Evolutionary conservation across 2,329 filamentous ascomycete genomes (phyloP), one percentile per base, ranked within the genome.

Genomic region (Hymenoscyphus infarciens): DNA sequence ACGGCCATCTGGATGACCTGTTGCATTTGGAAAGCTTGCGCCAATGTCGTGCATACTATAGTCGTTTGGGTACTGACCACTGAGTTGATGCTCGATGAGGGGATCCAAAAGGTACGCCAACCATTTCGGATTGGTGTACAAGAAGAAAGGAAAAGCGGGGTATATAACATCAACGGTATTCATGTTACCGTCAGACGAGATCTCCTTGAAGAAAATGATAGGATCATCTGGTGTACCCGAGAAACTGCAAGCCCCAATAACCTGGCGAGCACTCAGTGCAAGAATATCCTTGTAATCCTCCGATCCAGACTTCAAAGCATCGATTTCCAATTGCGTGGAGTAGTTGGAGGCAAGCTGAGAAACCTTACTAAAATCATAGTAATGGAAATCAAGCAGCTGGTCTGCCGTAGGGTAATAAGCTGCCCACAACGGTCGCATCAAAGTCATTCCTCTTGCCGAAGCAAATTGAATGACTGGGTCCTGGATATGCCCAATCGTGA

Each of bases 121-220:
- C 90, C 90, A 94, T 63, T 85, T 81, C 2, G 91, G 91, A 69
- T 93, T 92, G 19, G 90, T 92, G 73, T 94, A 95, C 22, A 94
- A 75, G 79, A 94, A 94, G 80, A 94, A 95, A 0, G 91, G 90
- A 75, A 92, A 93, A 0, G 90, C 83, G 0, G 91, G 91, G 78
- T 92, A 95, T 69, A 96, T 94, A 62, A 96, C 90, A 77, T 94
- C 90, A 11, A 95, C 89, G 0, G 91, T 95, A 73, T 95, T 91
- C 74, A 87, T 87, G 71, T 96, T 94, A 3, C 91, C 91, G 69
- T 94, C 90, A 2, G 89, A 92, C 1, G 89, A 92, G 61, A 95
- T 94, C 74, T 95, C 91, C 73, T 95, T 95, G 64, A 94, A 77
- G 76, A 95, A 95, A 25, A 95, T 75, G 52, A 94, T 82, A 0